Base-by-base conservation (phyloP, 2,329 filamentous ascomycete genomes). In the Paraconiothyrium brasiliense region DNA sequence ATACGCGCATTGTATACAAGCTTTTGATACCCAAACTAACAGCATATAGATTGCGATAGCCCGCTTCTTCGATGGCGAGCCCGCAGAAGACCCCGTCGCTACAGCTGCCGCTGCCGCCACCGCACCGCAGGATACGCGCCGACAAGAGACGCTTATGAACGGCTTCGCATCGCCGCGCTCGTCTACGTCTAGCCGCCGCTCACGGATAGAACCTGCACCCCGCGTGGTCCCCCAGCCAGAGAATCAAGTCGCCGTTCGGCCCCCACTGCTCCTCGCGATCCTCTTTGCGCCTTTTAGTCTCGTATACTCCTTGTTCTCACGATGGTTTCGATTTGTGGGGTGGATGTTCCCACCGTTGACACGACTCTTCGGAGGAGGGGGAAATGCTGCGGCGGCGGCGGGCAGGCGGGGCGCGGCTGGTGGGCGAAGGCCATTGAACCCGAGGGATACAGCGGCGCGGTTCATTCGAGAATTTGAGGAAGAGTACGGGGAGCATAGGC, bases 11-110 rank as follows among this genome's bases (percentile, higher is more conserved):
- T 44, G 32, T 46, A n/a, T 13, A 32, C 47, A 11, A 43, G 8
- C 41, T 44, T 47, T 8, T 24, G 2, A 32, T 47, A 1, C 32
- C 43, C 32, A 34, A 3, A 39, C 59, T 67, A 71, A 61, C 77
- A 59, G 47, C 58, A 44, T 30, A 35, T 75, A 97, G 90, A 97
- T 98, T 71, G 94, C 95, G 60, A 94, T 99, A 66, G 89, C 95
- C 67, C 96, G 96, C 76, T 98, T 98, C 86, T 99, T 97, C 77
- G 95, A 99, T 73, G 95, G 95, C 69, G 95, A 98, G 81, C 90
- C 90, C 3, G 87, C 93, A 52, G 92, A 97, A 60, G 76, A 79
- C 76, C 90, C 88, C 13, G 83, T 94, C 20, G 90, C 91, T 60
- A 92, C 95, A 81, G 92, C 92, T 60, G 92, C 95, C 81, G 92